Evolutionary conservation across 169 alveolate genomes (phyloP), one percentile per base, ranked within the genome.

Genomic region (Cryptosporidium sp.): DNA sequence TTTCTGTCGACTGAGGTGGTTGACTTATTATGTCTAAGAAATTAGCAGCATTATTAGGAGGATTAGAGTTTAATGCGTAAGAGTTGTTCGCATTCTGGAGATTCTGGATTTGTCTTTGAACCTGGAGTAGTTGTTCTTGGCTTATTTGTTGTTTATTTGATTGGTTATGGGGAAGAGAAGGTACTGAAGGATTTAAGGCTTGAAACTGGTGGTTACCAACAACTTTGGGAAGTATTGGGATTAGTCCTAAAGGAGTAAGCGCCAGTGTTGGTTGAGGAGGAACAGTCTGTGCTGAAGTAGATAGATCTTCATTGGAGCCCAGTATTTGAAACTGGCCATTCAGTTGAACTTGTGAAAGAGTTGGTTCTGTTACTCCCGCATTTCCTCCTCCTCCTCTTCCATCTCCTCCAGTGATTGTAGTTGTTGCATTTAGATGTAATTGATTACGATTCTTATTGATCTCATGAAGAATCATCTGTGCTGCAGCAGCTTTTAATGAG

Each of bases 391-490:
- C 48, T 42, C 14, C 69, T 42, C 2, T 37, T 23, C 18, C 37
- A 3, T 5, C 31, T 21, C 69, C 69, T 37, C 72, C 42, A 29
- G 72, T 0, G 23, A n/a, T 10, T n/a, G 51, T 9, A 23, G 18
- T n/a, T 21, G 51, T 37, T 51, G 52, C 37, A 18, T 69, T 42
- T 1, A 14, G 1, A 5, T 70, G 85, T 9, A 7, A 21, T 39
- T 73, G 86, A 23, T 14, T 23, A 12, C 87, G 87, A 45, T 37
- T 60, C 48, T 80, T 80, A 23, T 48, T 80, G 21, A 80, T 44
- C 44, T 80, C 87, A 29, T 80, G 72, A 16, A 80, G 37, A 61
- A 80, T 80, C 75, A 80, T 65, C 56, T 80, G 73, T 18, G 87
- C 75, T 3, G 87, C 87, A 7, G 87, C 87, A 10, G 71, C 52